Base-by-base conservation (phyloP, 1,284 basidiomycete genomes). In the Schizophyllum amplum region DNA sequence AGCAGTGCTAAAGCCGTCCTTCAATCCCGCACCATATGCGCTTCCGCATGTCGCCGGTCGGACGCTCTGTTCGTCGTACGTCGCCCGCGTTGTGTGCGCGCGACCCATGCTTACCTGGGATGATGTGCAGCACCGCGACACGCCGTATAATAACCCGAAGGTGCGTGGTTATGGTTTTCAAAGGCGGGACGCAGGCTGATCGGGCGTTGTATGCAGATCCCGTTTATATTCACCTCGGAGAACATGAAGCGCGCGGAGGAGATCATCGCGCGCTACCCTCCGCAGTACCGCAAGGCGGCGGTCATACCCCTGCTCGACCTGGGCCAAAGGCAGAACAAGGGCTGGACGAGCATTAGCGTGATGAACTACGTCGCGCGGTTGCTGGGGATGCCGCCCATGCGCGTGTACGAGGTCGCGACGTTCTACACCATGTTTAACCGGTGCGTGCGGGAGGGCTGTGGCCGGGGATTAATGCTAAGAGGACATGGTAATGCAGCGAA, bases 351-450 rank as follows among this genome's bases (percentile, higher is more conserved):
- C 68, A 96, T 99, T 65, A 92, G 90, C 66, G 94, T 96, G 61
- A 99, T 99, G 96, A 98, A 99, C 76, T 92, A 94, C 66, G 89
- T 99, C 52, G 96, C 96, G 1, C 86, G 88, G 62, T 75, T 96
- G 46, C 80, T 99, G 55, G 93, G 92, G 68, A 92, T 99, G 86
- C 92, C 92, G 6, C 92, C 93, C 56, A 99, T 99, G 97, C 87
- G 96, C 20, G 97, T 99, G 5, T 99, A 99, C 72, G 97, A 99
- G 75, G 97, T 99, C 54, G 96, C 97, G 13, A 97, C 94, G 11
- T 99, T 99, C 77, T 99, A 99, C 75, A 99, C 96, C 64, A 98
- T 99, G 96, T 98, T 94, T 79, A 97, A 96, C 78, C 83, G 92
- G 89, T 89, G 59, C 66, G 79, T 67, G 26, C 33, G 11, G 11